Evolutionary conservation across 768 basidiomycete genomes (phyloP).

Genomic region (Rhodosporidiobolus odoratus): DNA sequence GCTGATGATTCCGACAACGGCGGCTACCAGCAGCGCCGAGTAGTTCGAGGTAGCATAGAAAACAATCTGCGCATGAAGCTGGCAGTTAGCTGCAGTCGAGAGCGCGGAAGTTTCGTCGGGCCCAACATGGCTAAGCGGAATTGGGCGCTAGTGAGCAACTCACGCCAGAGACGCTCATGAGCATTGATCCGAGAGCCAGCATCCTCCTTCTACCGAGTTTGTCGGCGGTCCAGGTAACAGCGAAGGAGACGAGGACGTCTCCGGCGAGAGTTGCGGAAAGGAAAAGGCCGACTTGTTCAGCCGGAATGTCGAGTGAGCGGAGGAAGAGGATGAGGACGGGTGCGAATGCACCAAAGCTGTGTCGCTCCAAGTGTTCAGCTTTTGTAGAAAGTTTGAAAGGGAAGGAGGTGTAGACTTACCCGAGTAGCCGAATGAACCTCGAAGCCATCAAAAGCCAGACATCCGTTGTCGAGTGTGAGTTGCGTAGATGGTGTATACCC

Average conservation of each 20-base stretch:
- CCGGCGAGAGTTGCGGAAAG: slow-evolving; percentile 42
- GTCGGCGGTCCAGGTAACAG: slow-evolving; percentile 43
- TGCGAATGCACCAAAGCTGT: slow-evolving; percentile 39
- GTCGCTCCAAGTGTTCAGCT: background rate
- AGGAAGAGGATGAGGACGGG: slow-evolving; percentile 29
- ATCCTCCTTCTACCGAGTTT: slow-evolving; percentile 40
- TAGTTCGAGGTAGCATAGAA: slow-evolving; percentile 14
- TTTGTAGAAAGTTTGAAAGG: slow-evolving; percentile 21
- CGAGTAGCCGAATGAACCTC: slow-evolving; percentile 11
- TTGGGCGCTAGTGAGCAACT: too few species aligned
- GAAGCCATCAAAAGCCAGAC: slow-evolving; percentile 4
- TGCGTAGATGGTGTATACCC: slow-evolving; percentile 11
- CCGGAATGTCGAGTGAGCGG: slow-evolving; percentile 37
- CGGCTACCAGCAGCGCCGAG: slow-evolving; percentile 19
- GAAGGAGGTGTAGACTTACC: background rate
- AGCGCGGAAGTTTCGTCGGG: too few species aligned
- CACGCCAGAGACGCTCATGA: slow-evolving; percentile 43
- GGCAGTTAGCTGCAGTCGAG: background rate
- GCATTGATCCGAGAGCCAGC: slow-evolving; percentile 38
- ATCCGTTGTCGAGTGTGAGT: slow-evolving; percentile 9
- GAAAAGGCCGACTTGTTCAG: slow-evolving; percentile 43
- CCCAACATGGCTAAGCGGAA: too few species aligned
- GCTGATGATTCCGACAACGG: slow-evolving; percentile 29
- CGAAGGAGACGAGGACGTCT: slow-evolving; percentile 36
- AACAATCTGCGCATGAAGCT: slow-evolving; percentile 1